Base-by-base conservation (phyloP, 2,329 filamentous ascomycete species). In the Pseudovirgaria hyperparasitica region DNA sequence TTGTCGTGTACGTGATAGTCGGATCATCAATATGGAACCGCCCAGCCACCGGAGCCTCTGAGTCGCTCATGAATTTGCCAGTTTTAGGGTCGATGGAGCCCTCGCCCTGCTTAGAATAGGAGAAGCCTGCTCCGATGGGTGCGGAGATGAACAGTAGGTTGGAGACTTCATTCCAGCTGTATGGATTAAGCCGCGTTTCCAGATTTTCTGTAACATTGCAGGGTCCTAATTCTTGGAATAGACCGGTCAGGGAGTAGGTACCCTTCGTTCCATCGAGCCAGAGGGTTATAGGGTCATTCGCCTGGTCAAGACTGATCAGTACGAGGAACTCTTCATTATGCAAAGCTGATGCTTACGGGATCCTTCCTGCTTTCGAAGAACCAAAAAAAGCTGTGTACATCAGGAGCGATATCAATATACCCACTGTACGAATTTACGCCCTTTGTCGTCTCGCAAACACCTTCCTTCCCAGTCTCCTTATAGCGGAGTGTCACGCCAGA, bases 321-420 rank as follows among this genome's bases (percentile, higher is more conserved):
- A 54, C 5, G 58, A 61, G 26, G n/a, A 20, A 20, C 8, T 20
- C 19, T 20, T 20, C n/a, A n/a, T n/a, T n/a, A n/a, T 32, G 26
- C n/a, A n/a, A 3, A 61, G 60, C 7, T 59, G 57, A 19, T 52
- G 57, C 6, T 40, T 34, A n/a, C n/a, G 1, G 57, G 60, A 29
- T 61, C 54, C 22, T 62, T 53, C 11, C 62, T 50, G 5, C 58
- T 50, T 36, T 63, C 59, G 27, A 64, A 65, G 35, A 62, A 62
- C 57, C 60, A 60, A 32, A 60, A 60, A 31, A 54, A 56, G 48
- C 55, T 51, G 27, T 56, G 48, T 13, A 45, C 51, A 14, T 40
- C 48, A 10, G 42, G 40, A 23, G 50, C 39, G 26, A 53, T 35
- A 31, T 46, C 50, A 30, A 54, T 50, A 28, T 54, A 54, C 14